Base-by-base conservation (phyloP, 768 basidiomycete species). In the Collybia sordida region DNA sequence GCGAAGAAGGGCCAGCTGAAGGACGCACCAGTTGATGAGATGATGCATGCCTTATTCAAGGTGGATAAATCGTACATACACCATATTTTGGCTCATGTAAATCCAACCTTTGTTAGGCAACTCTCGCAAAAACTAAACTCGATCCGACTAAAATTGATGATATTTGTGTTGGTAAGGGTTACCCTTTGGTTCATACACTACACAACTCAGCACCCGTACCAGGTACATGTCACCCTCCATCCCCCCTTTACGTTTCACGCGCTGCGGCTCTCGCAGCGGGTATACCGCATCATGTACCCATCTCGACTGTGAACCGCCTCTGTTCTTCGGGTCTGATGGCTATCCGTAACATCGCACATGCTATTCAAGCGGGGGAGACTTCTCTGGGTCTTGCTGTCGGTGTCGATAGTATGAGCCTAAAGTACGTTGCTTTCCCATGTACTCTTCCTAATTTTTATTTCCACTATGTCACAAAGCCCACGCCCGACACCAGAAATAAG, bases 271-370 rank as follows among this genome's bases (percentile, higher is more conserved):
- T 96, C 36, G 83, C 90, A 27, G 92, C 93, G 22, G 94, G 93
- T 11, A 88, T 97, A 56, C 96, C 94, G 2, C 78, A 86, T 47
- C 73, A 85, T 54, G 86, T 93, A 12, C 88, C 95, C n/a, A 79
- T 98, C 54, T 89, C 89, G 18, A 88, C 90, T 9, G 83, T 98
- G 47, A 99, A 99, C 68, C 78, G 96, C 49, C 80, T 98, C 43
- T 99, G 96, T 68, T 90, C 93, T 2, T 95, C 93, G 0, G 94
- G 95, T 19, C 76, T 98, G 42, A 92, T 95, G 81, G 88, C 96
- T n/a, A 86, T 98, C 53, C 84, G 90, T 51, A 84, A 77, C 62
- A 89, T 98, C 43, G 93, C 94, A 15, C 88, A 96, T 65, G 80
- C 88, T 49, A 94, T 98, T 57, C 79, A 85, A 53, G 69, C 84